Evolutionary conservation across 257 asterid genomes (phyloP).

Genomic region (Verbena officinalis): DNA sequence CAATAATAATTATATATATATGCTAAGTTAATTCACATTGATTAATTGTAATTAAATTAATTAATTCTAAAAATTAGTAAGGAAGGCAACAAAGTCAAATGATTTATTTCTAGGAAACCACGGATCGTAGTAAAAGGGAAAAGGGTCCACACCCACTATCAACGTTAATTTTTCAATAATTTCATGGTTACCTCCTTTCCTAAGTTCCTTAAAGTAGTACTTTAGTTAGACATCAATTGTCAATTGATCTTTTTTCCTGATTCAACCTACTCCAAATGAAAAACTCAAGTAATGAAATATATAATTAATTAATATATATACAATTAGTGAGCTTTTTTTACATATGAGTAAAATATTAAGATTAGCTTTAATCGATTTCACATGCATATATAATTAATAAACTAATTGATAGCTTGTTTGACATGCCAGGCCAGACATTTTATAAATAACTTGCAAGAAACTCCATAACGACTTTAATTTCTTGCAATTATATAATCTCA

Average conservation of each 20-base stretch:
- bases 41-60: too few species aligned
- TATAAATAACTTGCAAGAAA: slow-evolving; percentile 25
- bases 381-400: neutral
- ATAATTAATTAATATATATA: neutral
- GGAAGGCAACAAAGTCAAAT: slow-evolving; percentile 6
- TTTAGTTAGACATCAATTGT: slow-evolving; percentile 9
- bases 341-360: slow-evolving; percentile 2
- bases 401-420: neutral
- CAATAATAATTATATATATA: too few species aligned
- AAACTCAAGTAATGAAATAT: neutral
- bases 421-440: too few species aligned
- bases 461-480: too few species aligned
- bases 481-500: too few species aligned
- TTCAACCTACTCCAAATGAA: slow-evolving; percentile 25
- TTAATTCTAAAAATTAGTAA: too few species aligned
- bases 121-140: neutral
- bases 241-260: neutral
- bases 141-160: slow-evolving; percentile 21
- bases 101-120: neutral
- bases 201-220: neutral
- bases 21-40: too few species aligned
- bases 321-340: neutral
- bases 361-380: slow-evolving; percentile 4
- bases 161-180: neutral
- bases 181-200: neutral